Base-by-base conservation (phyloP, 805 yeast species). In the Lipomyces spencermartinsiae region DNA sequence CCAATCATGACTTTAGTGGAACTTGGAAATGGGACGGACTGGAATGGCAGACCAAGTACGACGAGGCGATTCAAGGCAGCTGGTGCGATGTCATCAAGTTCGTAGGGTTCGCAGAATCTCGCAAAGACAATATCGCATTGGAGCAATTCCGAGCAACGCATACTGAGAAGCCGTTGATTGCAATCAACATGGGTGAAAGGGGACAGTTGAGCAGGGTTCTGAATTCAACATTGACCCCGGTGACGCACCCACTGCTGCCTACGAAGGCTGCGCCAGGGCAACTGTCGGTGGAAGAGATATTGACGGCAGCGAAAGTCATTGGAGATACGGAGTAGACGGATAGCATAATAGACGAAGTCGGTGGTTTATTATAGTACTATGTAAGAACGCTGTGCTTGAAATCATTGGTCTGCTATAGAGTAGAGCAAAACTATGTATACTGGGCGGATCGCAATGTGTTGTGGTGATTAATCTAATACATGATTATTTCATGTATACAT, bases 151-250 rank as follows among this genome's bases (percentile, higher is more conserved):
- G 93, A 76, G 69, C 80, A 0, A 43, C 77, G 1, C 91, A 91
- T 76, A 78, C 80, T 1, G 74, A 77, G 8, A 80, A 81, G 65
- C 97, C 97, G 2, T 82, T 94, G 76, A 86, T 93, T 79, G 93
- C 95, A 5, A 88, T 91, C 74, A 94, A 94, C 77, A 87, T 89
- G 90, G 89, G 95, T 8, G 85, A 82, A 53, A 70, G 76, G 12
- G 98, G 98, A 31, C 90, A 87, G 76, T 80, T 93, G 67, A 90
- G 97, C 0, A 85, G 96, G 70, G 91, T 92, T 4, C 80, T 90
- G 73, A 94, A 94, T 79, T 80, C 84, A 1, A 65, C 89, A 1
- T 81, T 93, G 72, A 93, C 98, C 0, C 98, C 98, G 51, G 90
- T 93, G 8, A 90, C 97, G 0, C 93, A 91, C 73, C 83, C 81